Conservation (phyloP, 139 green algal species). For the Zygnema cylindricum region DNA sequence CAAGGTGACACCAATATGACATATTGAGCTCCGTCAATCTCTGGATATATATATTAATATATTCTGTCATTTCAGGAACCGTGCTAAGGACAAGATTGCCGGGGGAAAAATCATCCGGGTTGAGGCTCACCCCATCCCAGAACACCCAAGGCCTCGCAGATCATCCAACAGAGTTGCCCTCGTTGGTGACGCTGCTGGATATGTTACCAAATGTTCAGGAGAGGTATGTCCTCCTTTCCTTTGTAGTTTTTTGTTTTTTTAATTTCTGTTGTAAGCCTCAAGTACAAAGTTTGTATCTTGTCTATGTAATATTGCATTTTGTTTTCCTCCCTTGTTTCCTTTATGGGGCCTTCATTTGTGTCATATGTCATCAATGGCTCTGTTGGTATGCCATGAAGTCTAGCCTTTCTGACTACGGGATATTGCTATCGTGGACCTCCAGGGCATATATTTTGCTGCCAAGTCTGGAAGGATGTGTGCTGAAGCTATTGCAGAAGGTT, state of each 20-base stretch:
- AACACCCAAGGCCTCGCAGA: slow-evolving; percentile 90
- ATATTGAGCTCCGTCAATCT: neutral
- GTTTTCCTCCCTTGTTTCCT: too few species aligned
- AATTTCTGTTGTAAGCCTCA: too few species aligned
- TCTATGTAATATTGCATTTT: too few species aligned
- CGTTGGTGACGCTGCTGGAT: slow-evolving; percentile 94
- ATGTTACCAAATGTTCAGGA: slow-evolving; percentile 95
- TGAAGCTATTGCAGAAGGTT: slow-evolving; percentile 90
- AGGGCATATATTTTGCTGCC: slow-evolving; percentile 99
- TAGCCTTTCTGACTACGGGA: too few species aligned
- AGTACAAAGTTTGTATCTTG: too few species aligned
- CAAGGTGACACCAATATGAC: too few species aligned
- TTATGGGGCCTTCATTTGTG: neutral
- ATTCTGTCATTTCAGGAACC: slow-evolving; percentile 63
- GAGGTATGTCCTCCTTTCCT: too few species aligned
- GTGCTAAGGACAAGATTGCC: slow-evolving; percentile 87
- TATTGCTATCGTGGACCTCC: too few species aligned
- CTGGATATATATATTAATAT: slow-evolving; percentile 38
- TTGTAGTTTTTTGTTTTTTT: too few species aligned
- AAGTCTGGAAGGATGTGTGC: slow-evolving; percentile 96
- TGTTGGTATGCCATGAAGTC: too few species aligned
- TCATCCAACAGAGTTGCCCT: slow-evolving; percentile 84
- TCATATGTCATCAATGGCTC: neutral
- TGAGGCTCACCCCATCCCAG: slow-evolving; percentile 97
- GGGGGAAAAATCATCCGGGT: slow-evolving; percentile 96